Evolutionary conservation across 1,284 basidiomycete genomes (phyloP).

Genomic region (Sporisorium scitamineum): DNA sequence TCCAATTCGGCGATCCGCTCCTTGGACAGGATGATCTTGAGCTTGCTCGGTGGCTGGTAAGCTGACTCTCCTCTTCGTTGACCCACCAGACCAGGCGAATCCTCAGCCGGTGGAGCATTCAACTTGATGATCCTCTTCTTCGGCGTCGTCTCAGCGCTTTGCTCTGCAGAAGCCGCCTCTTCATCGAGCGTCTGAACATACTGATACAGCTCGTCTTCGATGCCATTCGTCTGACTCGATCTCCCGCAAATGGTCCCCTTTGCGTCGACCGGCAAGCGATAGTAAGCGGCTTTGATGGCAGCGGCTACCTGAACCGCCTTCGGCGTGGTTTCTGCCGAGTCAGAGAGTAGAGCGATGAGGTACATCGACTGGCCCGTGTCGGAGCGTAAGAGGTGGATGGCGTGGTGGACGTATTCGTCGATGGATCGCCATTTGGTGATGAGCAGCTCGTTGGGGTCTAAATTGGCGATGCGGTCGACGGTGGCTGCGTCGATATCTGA

Average conservation of each 20-base stretch:
- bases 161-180: conserved; percentile 14
- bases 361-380: conserved; percentile 72
- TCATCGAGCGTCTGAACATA: conserved; percentile 79
- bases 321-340: conserved; percentile 76
- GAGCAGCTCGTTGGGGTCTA: conserved; percentile 76
- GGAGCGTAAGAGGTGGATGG: conserved; percentile 76
- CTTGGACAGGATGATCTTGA: conserved; percentile 48
- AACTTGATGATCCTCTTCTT: conserved; percentile 37
- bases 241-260: conserved; percentile 45
- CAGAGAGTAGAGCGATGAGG: conserved; percentile 79
- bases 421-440: conserved; percentile 77
- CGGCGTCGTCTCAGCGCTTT: conserved; percentile 2
- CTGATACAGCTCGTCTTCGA: conserved; percentile 78
- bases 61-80: neutral
- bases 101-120: conserved; percentile 18
- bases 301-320: conserved; percentile 84
- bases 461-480: conserved; percentile 22
- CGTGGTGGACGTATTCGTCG: conserved; percentile 79
- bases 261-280: conserved; percentile 73
- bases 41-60: conserved; percentile 39
- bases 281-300: conserved; percentile 78
- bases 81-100: neutral
- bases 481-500: conserved; percentile 6
- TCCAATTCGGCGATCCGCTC: conserved; percentile 49
- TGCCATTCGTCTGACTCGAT: neutral